Percentiles rank a stretch among this genome's conserved stretches.
Evolutionary conservation across 2,329 filamentous ascomycete species (phyloP).

Genomic region (Xylariaceae sp.): DNA sequence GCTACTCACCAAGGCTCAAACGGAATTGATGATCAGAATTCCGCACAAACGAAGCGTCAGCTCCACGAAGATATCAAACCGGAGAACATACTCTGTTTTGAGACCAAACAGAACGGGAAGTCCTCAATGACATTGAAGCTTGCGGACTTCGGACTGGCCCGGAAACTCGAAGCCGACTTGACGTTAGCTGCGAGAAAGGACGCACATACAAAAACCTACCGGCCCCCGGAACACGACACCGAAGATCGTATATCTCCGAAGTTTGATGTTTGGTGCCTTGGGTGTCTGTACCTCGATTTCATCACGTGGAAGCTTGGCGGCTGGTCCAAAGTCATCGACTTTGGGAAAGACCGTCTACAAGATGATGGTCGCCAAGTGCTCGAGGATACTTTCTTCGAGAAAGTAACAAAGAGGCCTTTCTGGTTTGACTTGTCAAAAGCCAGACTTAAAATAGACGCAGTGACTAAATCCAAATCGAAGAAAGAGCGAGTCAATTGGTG

Average conservation of each 20-base stretch:
- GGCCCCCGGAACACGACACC: constrained; percentile 9
- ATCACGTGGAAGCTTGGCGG: constrained; percentile 14
- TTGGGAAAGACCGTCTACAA: neutral
- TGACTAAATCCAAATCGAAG: no score
- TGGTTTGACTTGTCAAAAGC: constrained; percentile 1
- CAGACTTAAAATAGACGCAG: no score
- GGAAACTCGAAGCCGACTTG: neutral
- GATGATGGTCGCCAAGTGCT: neutral
- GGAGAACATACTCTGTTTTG: constrained; percentile 13
- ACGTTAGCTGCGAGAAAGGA: neutral
- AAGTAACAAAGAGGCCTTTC: neutral
- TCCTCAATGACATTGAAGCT: constrained; percentile 7
- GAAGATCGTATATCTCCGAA: constrained; percentile 1
- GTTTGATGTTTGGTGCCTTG: constrained; percentile 20
- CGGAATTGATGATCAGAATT: no score
- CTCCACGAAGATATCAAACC: constrained; percentile 13
- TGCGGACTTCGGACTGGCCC: constrained; percentile 10
- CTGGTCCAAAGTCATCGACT: neutral
- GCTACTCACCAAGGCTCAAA: no score
- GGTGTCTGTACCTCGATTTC: constrained; percentile 20
- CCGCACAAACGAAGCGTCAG: neutral
- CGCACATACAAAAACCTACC: constrained; percentile 11
- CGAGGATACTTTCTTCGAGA: constrained; percentile 11
- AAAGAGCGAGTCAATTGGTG: no score
- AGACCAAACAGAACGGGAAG: neutral